A percentile compares a stretch with the other conserved stretches of the same genome.
Conservation (phyloP, 805 yeast species). For the Candida yuanshanica region DNA sequence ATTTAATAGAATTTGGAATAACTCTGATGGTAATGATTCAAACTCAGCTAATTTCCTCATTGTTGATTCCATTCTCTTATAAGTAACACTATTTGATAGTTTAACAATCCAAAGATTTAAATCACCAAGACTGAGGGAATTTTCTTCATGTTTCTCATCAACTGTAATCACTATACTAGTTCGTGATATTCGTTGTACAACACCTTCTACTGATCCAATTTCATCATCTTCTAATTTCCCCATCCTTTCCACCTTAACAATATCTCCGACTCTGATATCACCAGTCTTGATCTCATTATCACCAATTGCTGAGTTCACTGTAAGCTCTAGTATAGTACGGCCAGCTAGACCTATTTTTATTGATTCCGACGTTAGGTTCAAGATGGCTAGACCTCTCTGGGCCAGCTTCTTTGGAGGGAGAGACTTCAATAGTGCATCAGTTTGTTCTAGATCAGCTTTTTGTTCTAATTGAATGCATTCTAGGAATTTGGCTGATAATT, state of each 20-base stretch:
- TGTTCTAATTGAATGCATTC: constrained; percentile 15
- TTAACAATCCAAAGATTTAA: constrained; percentile 55
- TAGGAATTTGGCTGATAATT: constrained; percentile 15
- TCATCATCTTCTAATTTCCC: neutral
- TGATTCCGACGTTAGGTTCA: constrained; percentile 56
- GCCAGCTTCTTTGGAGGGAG: constrained; percentile 64
- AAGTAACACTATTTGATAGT: constrained; percentile 59
- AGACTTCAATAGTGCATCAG: constrained; percentile 34
- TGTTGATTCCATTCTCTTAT: constrained; percentile 73
- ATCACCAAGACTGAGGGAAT: constrained; percentile 38
- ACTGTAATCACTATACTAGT: constrained; percentile 52
- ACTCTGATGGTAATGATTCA: constrained; percentile 27
- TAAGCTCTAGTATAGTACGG: constrained; percentile 57
- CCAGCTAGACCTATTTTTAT: constrained; percentile 80
- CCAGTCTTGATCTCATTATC: neutral
- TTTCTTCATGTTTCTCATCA: constrained; percentile 49
- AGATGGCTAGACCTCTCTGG: constrained; percentile 65
- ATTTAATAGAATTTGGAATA: constrained; percentile 45
- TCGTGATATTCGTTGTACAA: constrained; percentile 49
- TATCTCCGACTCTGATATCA: constrained; percentile 1
- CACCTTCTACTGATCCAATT: constrained; percentile 45
- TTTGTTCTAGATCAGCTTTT: constrained; percentile 20
- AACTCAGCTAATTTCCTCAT: constrained; percentile 59
- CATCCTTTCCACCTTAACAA: neutral
- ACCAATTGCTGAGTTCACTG: constrained; percentile 40